These are phyloP conservation scores for Penicillium sp. DNA, from an alignment of 2,329 filamentous ascomycete genomes.

Conservation along the genomic window DNA sequence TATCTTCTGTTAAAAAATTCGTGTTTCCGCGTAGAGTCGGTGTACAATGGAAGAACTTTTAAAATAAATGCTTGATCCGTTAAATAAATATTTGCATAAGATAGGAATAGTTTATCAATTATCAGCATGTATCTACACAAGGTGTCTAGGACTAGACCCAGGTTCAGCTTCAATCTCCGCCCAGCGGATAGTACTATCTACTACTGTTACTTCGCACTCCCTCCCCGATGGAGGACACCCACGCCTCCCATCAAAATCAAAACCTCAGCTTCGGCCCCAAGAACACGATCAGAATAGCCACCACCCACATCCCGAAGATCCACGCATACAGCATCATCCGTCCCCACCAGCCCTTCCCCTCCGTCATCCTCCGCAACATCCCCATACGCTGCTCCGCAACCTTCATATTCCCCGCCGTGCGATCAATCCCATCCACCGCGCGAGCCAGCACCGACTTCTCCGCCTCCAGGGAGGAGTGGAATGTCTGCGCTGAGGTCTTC, in stretches of 20 bases:
- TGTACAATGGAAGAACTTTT: too few species aligned
- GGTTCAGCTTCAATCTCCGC: too few species aligned
- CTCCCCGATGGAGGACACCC: too few species aligned
- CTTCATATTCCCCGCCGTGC: constrained; percentile 68
- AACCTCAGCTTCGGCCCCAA: constrained; percentile 81
- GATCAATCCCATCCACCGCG: constrained; percentile 66
- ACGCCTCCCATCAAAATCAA: too few species aligned
- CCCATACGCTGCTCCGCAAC: constrained; percentile 70
- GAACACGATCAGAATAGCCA: constrained; percentile 70
- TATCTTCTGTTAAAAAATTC: too few species aligned
- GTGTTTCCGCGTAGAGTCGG: too few species aligned
- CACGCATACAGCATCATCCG: constrained; percentile 73
- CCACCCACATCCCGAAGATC: constrained; percentile 71
- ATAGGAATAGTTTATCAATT: too few species aligned
- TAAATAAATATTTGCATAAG: too few species aligned
- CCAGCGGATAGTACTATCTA: not conserved
- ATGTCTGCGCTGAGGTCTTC: constrained; percentile 64
- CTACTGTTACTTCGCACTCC: too few species aligned
- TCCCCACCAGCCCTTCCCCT: constrained; percentile 80
- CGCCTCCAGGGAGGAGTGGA: constrained; percentile 63
- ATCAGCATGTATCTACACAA: too few species aligned
- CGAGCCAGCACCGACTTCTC: constrained; percentile 62
- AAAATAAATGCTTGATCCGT: too few species aligned
- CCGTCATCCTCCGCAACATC: constrained; percentile 65
- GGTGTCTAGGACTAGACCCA: too few species aligned